A percentile compares a stretch with the other conserved stretches of the same genome.
Evolutionary conservation across 2,329 filamentous ascomycete species (phyloP).

Genomic region (Ascochyta fabae): DNA sequence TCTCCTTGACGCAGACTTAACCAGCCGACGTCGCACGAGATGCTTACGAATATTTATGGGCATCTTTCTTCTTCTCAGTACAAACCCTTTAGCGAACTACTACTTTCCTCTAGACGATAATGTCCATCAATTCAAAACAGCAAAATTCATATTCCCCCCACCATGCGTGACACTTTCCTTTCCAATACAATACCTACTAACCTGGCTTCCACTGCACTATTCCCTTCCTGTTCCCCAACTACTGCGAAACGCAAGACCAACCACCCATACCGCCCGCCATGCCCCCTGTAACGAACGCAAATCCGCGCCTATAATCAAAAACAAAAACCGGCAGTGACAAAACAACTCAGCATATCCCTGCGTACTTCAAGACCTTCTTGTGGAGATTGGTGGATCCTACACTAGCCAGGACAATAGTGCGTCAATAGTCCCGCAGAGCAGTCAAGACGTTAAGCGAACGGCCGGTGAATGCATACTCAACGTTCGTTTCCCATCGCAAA

Average conservation of each 20-base stretch:
- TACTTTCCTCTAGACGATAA: not conserved
- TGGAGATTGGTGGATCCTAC: not conserved
- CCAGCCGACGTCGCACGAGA: not conserved
- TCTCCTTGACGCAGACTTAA: not conserved
- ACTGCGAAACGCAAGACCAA: no score
- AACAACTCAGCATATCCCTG: not conserved
- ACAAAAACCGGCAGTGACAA: not conserved
- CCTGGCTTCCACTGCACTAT: no score
- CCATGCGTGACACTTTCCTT: not conserved
- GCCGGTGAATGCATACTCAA: not conserved
- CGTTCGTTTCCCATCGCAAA: not conserved
- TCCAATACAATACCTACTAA: not conserved
- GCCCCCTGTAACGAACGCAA: no score
- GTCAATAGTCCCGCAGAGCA: slow-evolving; percentile 3
- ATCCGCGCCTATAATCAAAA: not conserved
- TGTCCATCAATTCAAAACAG: not conserved
- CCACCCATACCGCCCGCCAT: no score
- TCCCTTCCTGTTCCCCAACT: no score
- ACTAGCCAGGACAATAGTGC: slow-evolving; percentile 3
- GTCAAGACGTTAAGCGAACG: slow-evolving; percentile 1
- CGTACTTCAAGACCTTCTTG: not conserved
- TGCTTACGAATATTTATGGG: not conserved
- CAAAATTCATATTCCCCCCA: not conserved
- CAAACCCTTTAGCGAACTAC: slow-evolving; percentile 2
- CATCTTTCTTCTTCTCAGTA: not conserved